Evolutionary conservation across 2,329 filamentous ascomycete genomes (phyloP).

Genomic region (Kalmusia sp.): DNA sequence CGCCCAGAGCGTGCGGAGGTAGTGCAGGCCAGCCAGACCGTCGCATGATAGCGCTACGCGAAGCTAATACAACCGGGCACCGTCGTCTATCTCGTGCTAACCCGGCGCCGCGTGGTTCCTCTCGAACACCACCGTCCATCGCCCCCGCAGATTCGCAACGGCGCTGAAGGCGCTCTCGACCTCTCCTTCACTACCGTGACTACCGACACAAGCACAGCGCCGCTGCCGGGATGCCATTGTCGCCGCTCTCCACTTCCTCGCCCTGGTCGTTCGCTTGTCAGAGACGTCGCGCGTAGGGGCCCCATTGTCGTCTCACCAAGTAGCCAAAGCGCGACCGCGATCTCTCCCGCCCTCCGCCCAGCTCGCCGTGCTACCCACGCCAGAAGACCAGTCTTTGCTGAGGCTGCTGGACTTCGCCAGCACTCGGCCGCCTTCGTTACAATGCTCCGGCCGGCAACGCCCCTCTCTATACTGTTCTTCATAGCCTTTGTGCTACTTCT

Average conservation of each 20-base stretch:
- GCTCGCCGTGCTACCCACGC: not conserved
- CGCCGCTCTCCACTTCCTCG: not conserved
- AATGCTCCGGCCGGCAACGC: constrained; percentile 92
- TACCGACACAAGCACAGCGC: too few species aligned
- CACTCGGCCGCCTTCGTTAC: constrained; percentile 47
- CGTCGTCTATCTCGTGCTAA: too few species aligned
- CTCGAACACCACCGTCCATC: not conserved
- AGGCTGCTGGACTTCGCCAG: constrained; percentile 33
- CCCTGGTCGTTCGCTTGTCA: constrained; percentile 1
- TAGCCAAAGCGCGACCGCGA: constrained; percentile 6
- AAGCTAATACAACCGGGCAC: too few species aligned
- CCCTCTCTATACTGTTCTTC: constrained; percentile 84
- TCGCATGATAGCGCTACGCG: not conserved
- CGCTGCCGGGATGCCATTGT: too few species aligned
- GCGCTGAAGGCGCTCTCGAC: constrained; percentile 1
- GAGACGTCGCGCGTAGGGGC: constrained; percentile 5
- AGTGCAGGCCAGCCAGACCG: not conserved
- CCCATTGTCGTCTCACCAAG: constrained; percentile 4
- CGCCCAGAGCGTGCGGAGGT: not conserved
- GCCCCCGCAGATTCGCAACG: constrained; percentile 6
- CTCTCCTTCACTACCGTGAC: too few species aligned
- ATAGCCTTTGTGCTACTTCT: constrained; percentile 85
- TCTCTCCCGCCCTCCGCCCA: not conserved
- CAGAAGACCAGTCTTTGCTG: constrained; percentile 38
- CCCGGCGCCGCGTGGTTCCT: not conserved